Base-by-base conservation (phyloP, 495 filamentous ascomycete species). In the Umbilicaria muhlenbergii region DNA sequence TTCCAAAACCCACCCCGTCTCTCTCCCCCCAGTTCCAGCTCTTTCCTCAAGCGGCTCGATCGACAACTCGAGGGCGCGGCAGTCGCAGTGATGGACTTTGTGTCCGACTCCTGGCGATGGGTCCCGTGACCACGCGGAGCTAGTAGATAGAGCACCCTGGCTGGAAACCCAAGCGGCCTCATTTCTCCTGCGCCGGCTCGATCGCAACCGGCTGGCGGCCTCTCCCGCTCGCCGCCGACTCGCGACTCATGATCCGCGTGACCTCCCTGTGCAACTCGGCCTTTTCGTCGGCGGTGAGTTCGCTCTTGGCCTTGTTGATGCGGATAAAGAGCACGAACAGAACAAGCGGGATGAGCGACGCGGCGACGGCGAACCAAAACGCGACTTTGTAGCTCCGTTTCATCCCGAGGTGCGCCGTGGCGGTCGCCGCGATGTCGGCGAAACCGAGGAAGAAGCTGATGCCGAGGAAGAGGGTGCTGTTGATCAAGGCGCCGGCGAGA, bases 381-480 rank as follows among this genome's bases (percentile, higher is more conserved):
- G 74, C 75, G 0, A 69, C 64, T 48, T 77, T 71, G 51, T 78
- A 83, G 16, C 73, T 74, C 45, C 58, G 24, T 32, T 63, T 62
- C n/a, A 60, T 14, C 0, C 69, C 70, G 5, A 60, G 34, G 1
- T 68, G 51, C 2, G 54, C 57, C 0, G 74, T 72, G 34, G 76
- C 64, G 0, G 70, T 69, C 21, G 73, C 70, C 14, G 81, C 68
- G 33, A 84, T 66, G 54, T 93, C 85, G 0, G 78, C 81, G 37
- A 93, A 70, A 0, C 78, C 82, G 4, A 93, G 67, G 60, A 79
- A 80, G 42, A 91, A 75, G 0, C 83, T 80, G 46, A 91, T 86
- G n/a, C 82, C 84, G n/a, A 92, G 64, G 47, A 84, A 81, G 28
- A 88, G 58, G 3, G 74, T 65, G 40, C 64, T 70, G 49, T 80